Evolutionary conservation across 768 basidiomycete species (phyloP), one percentile per base, ranked within the genome.

Genomic region (Chalciporus pseudorubinellus): DNA sequence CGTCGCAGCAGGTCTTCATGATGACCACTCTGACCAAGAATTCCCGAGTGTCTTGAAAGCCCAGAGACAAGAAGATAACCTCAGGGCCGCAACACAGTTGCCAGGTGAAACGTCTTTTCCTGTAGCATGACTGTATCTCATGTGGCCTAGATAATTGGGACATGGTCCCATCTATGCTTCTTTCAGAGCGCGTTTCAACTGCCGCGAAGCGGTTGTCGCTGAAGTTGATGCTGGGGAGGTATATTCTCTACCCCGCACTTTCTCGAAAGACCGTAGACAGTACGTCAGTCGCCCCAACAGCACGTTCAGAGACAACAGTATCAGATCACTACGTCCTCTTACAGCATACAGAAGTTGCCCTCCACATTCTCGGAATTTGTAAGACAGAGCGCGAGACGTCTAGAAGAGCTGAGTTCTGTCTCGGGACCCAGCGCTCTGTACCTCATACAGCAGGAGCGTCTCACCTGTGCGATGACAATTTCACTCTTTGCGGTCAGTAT

Each of bases 81-180:
- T 88, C 26, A 74, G 76, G 36, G 85, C 84, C 36, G 82, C 84
- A 5, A 69, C 77, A 20, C 87, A 89, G 56, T 69, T 91, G n/a
- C 88, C 89, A 52, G 76, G 87, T 84, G 66, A 53, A 59, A 49
- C 39, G 13, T 11, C 9, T 44, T 24, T 28, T 28, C 8, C 28
- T 10, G 21, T 26, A 33, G 40, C 14, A 19, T 43, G 21, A 4
- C 18, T 39, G 46, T 10, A 33, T 45, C 57, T 68, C 33, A 67
- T 42, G 18, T 36, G 28, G 50, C 2, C 28, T 28, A 87, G 87
- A 80, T 41, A 72, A 64, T 7, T 90, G 81, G 84, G 50, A 67
- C n/a, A 70, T 67, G 39, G 59, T 87, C 22, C 60, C 74, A 9
- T 62, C 59, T 13, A 63, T 77, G 8, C 66, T 87, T 14, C 67